These are phyloP conservation scores for Lobosporangium transversale DNA, from an alignment of 192 early-diverging fungal genomes.

Conservation along the genomic window DNA sequence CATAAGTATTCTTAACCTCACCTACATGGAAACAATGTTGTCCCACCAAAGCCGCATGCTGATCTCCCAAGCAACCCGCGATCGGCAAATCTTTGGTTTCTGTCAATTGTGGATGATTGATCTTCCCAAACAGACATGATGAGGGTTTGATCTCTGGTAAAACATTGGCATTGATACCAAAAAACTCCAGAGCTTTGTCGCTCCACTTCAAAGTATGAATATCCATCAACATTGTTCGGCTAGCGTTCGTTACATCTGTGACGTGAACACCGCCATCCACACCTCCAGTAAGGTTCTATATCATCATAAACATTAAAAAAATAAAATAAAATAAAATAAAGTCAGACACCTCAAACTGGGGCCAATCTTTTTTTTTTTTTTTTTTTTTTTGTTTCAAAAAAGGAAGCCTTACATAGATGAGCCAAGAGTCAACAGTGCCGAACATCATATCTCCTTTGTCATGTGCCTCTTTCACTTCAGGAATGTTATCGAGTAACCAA, in stretches of 20 bases:
- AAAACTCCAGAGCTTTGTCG: conserved; percentile 79
- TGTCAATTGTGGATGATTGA: conserved; percentile 50
- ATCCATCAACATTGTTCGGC: conserved; percentile 96
- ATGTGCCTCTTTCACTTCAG: conserved; percentile 76
- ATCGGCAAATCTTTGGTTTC: conserved; percentile 79
- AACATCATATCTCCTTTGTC: conserved; percentile 79
- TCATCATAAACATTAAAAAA: not conserved
- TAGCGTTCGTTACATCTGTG: conserved; percentile 95
- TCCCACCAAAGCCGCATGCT: conserved; percentile 95
- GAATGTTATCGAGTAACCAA: conserved; percentile 91
- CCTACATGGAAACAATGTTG: conserved; percentile 90
- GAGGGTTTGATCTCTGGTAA: conserved; percentile 88
- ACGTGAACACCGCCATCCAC: conserved; percentile 74
- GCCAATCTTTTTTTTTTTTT: no score
- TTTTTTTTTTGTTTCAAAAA: not conserved
- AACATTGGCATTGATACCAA: conserved; percentile 66
- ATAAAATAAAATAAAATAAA: not conserved
- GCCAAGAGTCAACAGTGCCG: conserved; percentile 94
- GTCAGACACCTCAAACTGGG: not conserved
- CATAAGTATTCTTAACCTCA: conserved; percentile 95
- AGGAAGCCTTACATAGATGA: conserved; percentile 76
- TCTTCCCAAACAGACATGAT: conserved; percentile 76
- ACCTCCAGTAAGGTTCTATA: conserved; percentile 87
- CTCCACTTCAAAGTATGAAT: conserved; percentile 85
- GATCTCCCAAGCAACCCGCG: conserved; percentile 92